Evolutionary conservation across 805 yeast species (phyloP), one percentile per base, ranked within the genome.

Genomic region (Candida loeiensis): DNA sequence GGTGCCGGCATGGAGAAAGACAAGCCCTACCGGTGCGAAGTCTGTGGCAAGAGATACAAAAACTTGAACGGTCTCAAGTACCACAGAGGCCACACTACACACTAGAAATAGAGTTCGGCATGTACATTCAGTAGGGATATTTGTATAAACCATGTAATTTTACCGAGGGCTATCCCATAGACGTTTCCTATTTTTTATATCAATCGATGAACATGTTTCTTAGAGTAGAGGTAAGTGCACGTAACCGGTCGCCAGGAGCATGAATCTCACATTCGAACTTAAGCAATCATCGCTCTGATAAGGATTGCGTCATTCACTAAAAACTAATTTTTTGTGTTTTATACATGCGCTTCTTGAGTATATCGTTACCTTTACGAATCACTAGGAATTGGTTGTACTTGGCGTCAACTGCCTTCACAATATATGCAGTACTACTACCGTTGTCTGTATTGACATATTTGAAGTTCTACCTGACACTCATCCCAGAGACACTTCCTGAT

Each of bases 21-120:
- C 69, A 93, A 93, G 69, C 99, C 99, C 27, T 93, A 91, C 63
- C 77, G 97, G 57, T 93, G 99, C 66, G 98, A 93, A 66, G 96
- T 91, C 31, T 93, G 99, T 67, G 98, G 98, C 44, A 93, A 91
- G 66, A 72, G 99, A 42, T 93, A 93, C 69, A 93, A 93, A 73
- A 93, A 93, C 58, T 71, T 93, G 55, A 93, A 93, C 61, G 99
- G 99, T 19, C 73, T 93, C 63, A 93, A 93, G 65, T 93, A 93
- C 63, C 99, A 93, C 64, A 79, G 97, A 54, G 98, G 96, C 16
- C 99, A 93, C 65, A 82, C 97, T n/a, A 91, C 98, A 31, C 98
- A 91, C 70, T 90, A 62, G 52, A 29, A 27, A 30, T 30, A 30
- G 33, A 30, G 33, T 20, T 18, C 28, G 17, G 31, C 13, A 30